phyloP scores from a whole-genome alignment of 1,284 basidiomycete species.

The Ganoderma leucocontextum region DNA sequence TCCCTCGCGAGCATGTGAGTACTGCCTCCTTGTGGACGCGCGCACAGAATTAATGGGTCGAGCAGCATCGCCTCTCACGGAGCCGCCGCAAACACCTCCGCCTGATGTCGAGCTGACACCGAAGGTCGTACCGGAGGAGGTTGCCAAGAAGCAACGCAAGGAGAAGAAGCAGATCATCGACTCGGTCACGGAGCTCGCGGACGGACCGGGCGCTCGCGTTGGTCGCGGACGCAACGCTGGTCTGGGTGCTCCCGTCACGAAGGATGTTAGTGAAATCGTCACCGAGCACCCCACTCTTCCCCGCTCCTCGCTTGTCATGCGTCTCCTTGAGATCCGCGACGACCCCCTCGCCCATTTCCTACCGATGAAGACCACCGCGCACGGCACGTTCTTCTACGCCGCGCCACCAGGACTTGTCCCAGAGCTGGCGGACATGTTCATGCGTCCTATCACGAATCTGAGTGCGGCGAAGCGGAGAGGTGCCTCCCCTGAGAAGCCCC shows the following conservation, averaged over 20 bases:
- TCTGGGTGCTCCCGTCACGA: slow-evolving; percentile 62
- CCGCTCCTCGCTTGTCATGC: slow-evolving; percentile 82
- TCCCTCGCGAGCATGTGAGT: slow-evolving; percentile 75
- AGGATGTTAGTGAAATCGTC: slow-evolving; percentile 79
- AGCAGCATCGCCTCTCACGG: slow-evolving; percentile 77
- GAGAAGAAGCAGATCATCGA: slow-evolving; percentile 87
- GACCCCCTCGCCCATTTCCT: slow-evolving; percentile 89
- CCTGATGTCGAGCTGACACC: slow-evolving; percentile 59
- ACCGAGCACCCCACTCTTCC: slow-evolving; percentile 86
- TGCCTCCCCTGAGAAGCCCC: slow-evolving; percentile 58
- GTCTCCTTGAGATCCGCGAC: slow-evolving; percentile 83
- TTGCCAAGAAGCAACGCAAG: slow-evolving; percentile 52
- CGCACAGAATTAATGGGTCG: slow-evolving; percentile 12
- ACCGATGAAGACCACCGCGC: slow-evolving; percentile 76
- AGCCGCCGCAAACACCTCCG: slow-evolving; percentile 75
- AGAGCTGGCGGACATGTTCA: slow-evolving; percentile 84
- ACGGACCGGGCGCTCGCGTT: slow-evolving; percentile 65
- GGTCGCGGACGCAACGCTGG: slow-evolving; percentile 64
- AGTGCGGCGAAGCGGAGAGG: slow-evolving; percentile 59
- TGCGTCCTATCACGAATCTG: slow-evolving; percentile 71
- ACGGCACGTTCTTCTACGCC: slow-evolving; percentile 80
- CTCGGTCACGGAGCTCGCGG: slow-evolving; percentile 83
- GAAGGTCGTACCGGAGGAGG: slow-evolving; percentile 50
- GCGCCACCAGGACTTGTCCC: slow-evolving; percentile 84
- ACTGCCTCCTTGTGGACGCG: neutral